These are phyloP conservation scores for Nicotiana benthamiana DNA, from an alignment of 257 asterid species.

Conservation along the genomic window DNA sequence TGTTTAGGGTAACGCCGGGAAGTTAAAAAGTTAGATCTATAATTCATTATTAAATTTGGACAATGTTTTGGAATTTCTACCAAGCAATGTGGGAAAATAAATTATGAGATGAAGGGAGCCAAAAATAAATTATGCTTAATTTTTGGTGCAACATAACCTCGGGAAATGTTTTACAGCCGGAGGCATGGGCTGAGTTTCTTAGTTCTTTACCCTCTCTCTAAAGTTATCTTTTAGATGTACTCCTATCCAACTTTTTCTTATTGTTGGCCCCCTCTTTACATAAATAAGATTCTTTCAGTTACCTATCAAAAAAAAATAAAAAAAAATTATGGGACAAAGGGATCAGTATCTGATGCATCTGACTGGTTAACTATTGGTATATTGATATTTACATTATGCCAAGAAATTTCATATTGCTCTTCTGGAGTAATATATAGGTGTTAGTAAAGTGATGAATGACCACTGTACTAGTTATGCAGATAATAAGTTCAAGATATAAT, in stretches of 20 bases:
- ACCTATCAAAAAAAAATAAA: no score
- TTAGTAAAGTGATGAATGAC: not conserved
- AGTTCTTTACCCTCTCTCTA: no score
- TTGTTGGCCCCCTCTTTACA: no score
- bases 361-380: not conserved
- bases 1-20: not conserved
- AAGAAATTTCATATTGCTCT: not conserved
- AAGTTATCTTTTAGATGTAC: no score
- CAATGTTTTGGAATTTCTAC: not conserved
- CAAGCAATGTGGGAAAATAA: not conserved
- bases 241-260: no score
- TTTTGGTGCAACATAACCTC: no score
- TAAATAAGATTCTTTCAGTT: no score
- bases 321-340: not conserved
- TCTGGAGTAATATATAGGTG: not conserved
- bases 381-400: not conserved
- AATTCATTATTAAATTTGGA: not conserved
- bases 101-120: no score
- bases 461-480: not conserved
- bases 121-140: no score
- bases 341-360: not conserved
- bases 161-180: no score
- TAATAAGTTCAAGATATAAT: not conserved
- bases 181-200: no score
- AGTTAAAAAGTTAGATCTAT: not conserved